Percentiles rank a stretch among this genome's conserved stretches.
Conservation (phyloP, 805 yeast genomes). For the Saturnispora quitensis region DNA sequence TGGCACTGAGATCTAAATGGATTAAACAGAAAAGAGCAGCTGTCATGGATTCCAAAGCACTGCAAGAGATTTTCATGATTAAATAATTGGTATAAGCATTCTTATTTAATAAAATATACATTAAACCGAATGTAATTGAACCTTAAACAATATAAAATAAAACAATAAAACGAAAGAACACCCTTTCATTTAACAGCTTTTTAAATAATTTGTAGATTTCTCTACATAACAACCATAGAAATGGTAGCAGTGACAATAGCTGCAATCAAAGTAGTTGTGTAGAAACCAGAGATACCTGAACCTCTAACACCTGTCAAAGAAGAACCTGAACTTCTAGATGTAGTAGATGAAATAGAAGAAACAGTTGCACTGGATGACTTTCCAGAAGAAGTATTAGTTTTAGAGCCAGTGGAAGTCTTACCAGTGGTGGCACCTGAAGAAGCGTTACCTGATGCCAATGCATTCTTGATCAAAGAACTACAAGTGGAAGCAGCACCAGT, state of each 20-base stretch:
- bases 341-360: slow-evolving; percentile 11
- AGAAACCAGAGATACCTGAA: slow-evolving; percentile 30
- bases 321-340: slow-evolving; percentile 8
- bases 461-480: slow-evolving; percentile 31
- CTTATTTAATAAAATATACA: not conserved
- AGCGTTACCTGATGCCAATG: slow-evolving; percentile 19
- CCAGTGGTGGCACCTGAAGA: slow-evolving; percentile 18
- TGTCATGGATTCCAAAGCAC: slow-evolving; percentile 77
- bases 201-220: not conserved
- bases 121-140: not conserved
- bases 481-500: slow-evolving; percentile 34
- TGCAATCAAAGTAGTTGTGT: slow-evolving; percentile 5
- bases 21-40: slow-evolving; percentile 88
- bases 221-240: slow-evolving; percentile 1
- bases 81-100: slow-evolving; percentile 12
- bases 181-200: not conserved
- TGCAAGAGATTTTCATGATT: slow-evolving; percentile 90
- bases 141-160: not conserved
- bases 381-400: slow-evolving; percentile 15
- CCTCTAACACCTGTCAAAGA: slow-evolving; percentile 1
- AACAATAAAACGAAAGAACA: not conserved
- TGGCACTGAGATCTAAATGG: slow-evolving; percentile 77
- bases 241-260: slow-evolving; percentile 6
- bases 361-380: slow-evolving; percentile 20
- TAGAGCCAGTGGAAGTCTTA: slow-evolving; percentile 11